phyloP scores from a whole-genome alignment of 257 asterid genomes.

The Misopates orontium region DNA sequence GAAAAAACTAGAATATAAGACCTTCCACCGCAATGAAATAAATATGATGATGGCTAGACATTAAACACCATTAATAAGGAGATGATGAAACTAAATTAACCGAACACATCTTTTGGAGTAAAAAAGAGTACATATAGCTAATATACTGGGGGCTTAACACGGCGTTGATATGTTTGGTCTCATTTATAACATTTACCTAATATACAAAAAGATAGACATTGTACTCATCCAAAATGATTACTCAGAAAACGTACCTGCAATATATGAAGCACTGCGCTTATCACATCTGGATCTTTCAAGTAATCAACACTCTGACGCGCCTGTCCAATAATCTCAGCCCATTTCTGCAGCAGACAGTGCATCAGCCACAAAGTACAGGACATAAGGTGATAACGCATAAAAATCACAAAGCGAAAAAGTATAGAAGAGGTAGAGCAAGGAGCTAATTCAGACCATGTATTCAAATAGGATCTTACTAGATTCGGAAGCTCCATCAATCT shows the following conservation, averaged over 20 bases:
- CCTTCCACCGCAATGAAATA: no score
- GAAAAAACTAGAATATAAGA: no score
- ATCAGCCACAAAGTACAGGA: constrained; percentile 31
- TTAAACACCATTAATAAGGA: not conserved
- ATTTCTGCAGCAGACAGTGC: constrained; percentile 61
- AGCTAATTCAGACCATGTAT: constrained; percentile 20
- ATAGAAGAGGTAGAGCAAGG: constrained; percentile 11
- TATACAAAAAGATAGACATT: no score
- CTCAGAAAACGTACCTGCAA: constrained; percentile 67
- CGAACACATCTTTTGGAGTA: no score
- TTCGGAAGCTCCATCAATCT: constrained; percentile 96
- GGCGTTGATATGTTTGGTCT: no score
- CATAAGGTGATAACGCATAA: constrained; percentile 3
- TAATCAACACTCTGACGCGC: constrained; percentile 87
- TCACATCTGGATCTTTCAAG: constrained; percentile 87
- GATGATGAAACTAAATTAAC: not conserved
- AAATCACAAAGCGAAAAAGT: constrained; percentile 5
- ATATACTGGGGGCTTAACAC: no score
- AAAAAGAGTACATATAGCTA: no score
- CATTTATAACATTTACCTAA: no score
- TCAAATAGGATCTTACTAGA: constrained; percentile 47
- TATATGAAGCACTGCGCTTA: constrained; percentile 89
- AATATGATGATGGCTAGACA: no score
- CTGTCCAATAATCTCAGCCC: constrained; percentile 93
- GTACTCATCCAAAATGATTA: not conserved